Evolutionary conservation across 108 stramenopile species (phyloP), one percentile per base, ranked within the genome.

Genomic region (Pseudonitzschia multiseries): DNA sequence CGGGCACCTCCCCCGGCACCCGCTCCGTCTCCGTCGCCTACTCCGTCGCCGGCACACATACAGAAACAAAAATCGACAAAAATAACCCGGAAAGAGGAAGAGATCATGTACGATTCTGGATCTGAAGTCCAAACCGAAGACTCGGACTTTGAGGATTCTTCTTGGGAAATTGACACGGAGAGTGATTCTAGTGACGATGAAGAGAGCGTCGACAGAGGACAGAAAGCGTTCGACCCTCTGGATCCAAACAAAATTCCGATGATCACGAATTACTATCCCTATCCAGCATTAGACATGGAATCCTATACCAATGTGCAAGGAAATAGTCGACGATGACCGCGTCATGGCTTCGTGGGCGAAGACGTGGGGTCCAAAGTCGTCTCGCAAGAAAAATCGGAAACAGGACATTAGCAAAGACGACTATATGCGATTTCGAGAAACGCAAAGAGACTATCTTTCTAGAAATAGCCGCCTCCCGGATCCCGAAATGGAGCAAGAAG

Each of bases 211-310:
- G 0, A 27, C 41, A 50, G 21, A 8, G 32, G 26, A 27, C 22
- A 52, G 0, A 31, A 53, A 43, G 27, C 52, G 50, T 69, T 32
- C 29, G 68, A 69, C 27, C 50, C 52, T 22, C 14, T 22, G 14
- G 50, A 69, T 69, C 52, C 26, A 9, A 33, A 69, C 6, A 54
- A 27, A 13, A 54, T 54, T 41, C 41, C 68, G 20, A 4, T 52
- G 50, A 29, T 27, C 27, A 69, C 68, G 28, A 17, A 54, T 28
- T 78, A 44, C 42, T 79, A 32, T 63, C 72, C 72, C 14, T 60
- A 66, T 40, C 78, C 78, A 20, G 72, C 61, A 18, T 27, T 31
- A 29, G 72, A 79, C 54, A 41, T 79, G 21, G 36, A 48, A 8
- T 63, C 78, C 1, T 79, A 79, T 44, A 44, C 15, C 18, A 36